A percentile compares a stretch with the other conserved stretches of the same genome.
phyloP scores from a whole-genome alignment of 352 stramenopile species.

The Globisporangium solare region DNA sequence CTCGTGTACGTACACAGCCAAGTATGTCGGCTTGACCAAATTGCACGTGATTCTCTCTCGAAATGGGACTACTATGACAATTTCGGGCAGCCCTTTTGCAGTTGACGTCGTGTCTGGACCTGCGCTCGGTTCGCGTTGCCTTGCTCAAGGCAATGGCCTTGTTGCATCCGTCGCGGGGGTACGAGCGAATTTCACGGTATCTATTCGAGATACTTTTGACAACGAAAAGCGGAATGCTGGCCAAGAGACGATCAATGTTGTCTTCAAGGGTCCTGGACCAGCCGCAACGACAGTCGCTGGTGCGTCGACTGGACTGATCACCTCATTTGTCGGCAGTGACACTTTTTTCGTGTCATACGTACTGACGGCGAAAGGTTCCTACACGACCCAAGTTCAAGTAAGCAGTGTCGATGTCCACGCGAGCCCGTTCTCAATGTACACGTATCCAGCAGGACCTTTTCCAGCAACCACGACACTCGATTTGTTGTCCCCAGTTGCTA shows the following conservation, averaged over 20 bases:
- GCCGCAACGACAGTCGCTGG: constrained; percentile 12
- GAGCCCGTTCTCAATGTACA: constrained; percentile 60
- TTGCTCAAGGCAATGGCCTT: constrained; percentile 37
- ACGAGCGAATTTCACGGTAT: constrained; percentile 40
- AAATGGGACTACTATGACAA: constrained; percentile 14
- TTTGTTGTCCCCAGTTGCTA: constrained; percentile 25
- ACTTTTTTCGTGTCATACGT: constrained; percentile 41
- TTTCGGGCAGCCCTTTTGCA: constrained; percentile 48
- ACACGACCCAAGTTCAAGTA: constrained; percentile 41
- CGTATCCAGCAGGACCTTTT: constrained; percentile 36
- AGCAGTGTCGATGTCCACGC: constrained; percentile 30
- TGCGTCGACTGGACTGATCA: constrained; percentile 17
- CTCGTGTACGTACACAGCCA: constrained; percentile 53
- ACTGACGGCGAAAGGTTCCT: constrained; percentile 34
- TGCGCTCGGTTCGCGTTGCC: constrained; percentile 37
- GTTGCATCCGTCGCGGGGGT: constrained; percentile 51
- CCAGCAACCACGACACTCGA: constrained; percentile 45
- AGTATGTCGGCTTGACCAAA: constrained; percentile 29
- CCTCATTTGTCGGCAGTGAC: constrained; percentile 29
- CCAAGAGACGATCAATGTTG: constrained; percentile 30
- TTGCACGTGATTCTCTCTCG: constrained; percentile 31
- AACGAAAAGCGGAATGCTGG: constrained; percentile 64
- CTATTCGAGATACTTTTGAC: constrained; percentile 48
- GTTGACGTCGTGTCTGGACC: constrained; percentile 43
- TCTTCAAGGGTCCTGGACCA: constrained; percentile 32